Evolutionary conservation across 768 basidiomycete species (phyloP).

Genomic region (Xerocomus spinulosus): DNA sequence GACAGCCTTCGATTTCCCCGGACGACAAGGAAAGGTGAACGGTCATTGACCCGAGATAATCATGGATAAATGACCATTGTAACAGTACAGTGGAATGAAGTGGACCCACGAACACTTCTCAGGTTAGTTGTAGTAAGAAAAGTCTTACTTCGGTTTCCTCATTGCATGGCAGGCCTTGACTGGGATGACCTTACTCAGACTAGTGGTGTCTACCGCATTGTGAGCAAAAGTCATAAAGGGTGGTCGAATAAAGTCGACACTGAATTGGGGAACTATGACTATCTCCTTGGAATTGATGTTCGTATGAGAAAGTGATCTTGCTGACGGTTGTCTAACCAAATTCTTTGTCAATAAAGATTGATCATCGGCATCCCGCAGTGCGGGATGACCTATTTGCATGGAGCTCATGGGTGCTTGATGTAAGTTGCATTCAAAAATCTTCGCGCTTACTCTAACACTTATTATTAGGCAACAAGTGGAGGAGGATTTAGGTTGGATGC

Average conservation of each 20-base stretch:
- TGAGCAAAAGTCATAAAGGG: constrained; percentile 59
- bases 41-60: constrained; percentile 6
- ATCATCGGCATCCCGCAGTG: constrained; percentile 80
- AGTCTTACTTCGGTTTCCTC: neutral
- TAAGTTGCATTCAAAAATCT: constrained; percentile 9
- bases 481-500: constrained; percentile 85
- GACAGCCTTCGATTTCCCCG: constrained; percentile 86
- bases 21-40: constrained; percentile 63
- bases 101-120: constrained; percentile 82
- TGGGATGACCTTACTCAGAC: constrained; percentile 69
- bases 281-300: constrained; percentile 71
- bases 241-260: constrained; percentile 81
- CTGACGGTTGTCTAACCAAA: constrained; percentile 1
- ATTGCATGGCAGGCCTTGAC: constrained; percentile 57
- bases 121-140: constrained; percentile 38
- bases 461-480: constrained; percentile 56
- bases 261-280: constrained; percentile 88
- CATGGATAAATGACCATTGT: neutral
- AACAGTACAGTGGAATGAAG: constrained; percentile 62
- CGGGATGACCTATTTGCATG: constrained; percentile 68
- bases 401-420: constrained; percentile 74
- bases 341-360: constrained; percentile 48
- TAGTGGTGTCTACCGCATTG: constrained; percentile 68
- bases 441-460: neutral
- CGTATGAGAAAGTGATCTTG: constrained; percentile 16